Evolutionary conservation across 306 rosid species (phyloP), one percentile per base, ranked within the genome.

Genomic region (Geum urbanum): DNA sequence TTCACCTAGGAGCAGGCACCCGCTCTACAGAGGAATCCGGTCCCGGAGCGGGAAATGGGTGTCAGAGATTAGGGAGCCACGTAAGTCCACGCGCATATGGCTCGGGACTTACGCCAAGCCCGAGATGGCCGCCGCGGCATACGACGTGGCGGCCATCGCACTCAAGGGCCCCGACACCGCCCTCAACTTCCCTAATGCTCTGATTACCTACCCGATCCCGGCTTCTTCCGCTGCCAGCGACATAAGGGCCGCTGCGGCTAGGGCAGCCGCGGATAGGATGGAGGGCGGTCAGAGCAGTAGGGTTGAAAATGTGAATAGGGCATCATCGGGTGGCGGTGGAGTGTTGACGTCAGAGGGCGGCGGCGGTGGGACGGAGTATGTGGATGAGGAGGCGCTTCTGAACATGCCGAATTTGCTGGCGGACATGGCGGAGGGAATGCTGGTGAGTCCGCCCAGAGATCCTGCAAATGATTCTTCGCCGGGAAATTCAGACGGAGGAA

Each of bases 91-190:
- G 12, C 90, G 99, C 75, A 88, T 94, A 64, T 94, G 99, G 99
- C 94, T 94, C 0, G 99, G 99, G 0, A 94, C 99, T 0, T 91
- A 90, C 62, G 84, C 92, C 0, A 80, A 83, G 2, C 78, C 97
- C 0, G 97, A 94, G 40, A 94, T 90, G 99, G 97, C 99, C 0
- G 99, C 99, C 0, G 96, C 99, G 0, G 99, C 99, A 0, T 94
- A 94, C 20, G 99, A 94, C 41, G 97, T 84, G 10, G 99, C 99
- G 2, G 99, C 96, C 8, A 80, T 94, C 8, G 91, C 97, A 0
- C 77, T 94, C 35, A 94, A 88, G 39, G 99, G 99, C 0, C 86
- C 88, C 0, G 87, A 90, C 11, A 69, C 99, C 0, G 45, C 76
- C 16, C 77, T 94, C 35, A 94, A 94, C 80, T 94, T 94, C 75